Evolutionary conservation across 176 grass and related monocot species (phyloP), one percentile per base, ranked within the genome.

Genomic region (Musa beccarii): DNA sequence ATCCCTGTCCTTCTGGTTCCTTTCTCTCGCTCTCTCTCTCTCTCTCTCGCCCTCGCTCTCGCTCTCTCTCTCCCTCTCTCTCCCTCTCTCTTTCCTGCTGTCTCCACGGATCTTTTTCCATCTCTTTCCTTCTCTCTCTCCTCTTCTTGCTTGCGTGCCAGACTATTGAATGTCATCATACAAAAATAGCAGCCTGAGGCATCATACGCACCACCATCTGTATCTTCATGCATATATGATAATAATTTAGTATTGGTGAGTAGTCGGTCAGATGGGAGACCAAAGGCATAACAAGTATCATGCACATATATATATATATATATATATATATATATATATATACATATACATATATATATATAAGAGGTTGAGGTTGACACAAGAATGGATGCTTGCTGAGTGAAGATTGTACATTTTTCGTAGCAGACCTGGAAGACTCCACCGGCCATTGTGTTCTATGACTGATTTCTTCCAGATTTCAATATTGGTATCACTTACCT

Each of bases 171-270:
- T n/a, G 20, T 16, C 26, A 13, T 23, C 56, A 70, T 59, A 6
- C 51, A 24, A 21, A 3, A 52, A 80, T 68, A n/a, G 65, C 63
- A 73, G 67, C 82, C 76, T 59, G 65, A 59, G 4, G 34, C 34
- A 87, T 87, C 88, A 56, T 77, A 66, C 14, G 64, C 21, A 49
- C 63, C 82, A 87, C 53, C 84, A 53, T 82, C 82, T 57, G 53
- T 76, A 82, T 86, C 77, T 81, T n/a, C 14, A n/a, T 59, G 1
- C 55, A 16, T 17, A 16, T 59, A 59, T 59, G 14, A 12, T n/a
- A 59, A 59, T 59, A 43, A 6, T 43, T 43, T 43, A 6, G 34
- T 6, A 43, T 43, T 43, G 34, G 3, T 43, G 34, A 43, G 34
- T 3, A 43, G 34, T 43, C 34, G 34, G 34, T 43, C 34, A 0